phyloP scores from a whole-genome alignment of 192 early-diverging fungal species.

The Gamsiella multidivaricata region DNA sequence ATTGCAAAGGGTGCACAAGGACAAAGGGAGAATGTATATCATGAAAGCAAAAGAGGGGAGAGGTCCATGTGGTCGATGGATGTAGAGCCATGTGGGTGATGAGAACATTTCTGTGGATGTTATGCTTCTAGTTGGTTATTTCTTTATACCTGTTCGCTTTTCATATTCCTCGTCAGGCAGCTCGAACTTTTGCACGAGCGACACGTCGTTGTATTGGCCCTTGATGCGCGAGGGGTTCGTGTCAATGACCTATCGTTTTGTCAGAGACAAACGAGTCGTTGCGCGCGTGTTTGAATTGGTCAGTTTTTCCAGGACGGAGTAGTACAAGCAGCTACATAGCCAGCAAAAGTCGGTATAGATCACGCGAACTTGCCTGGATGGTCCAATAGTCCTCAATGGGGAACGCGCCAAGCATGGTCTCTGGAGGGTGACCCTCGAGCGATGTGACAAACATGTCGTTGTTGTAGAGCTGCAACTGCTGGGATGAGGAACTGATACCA shows the following conservation, averaged over 20 bases:
- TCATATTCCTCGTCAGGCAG: conserved; percentile 91
- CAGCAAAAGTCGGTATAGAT: too few relatives aligned
- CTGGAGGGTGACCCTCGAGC: conserved; percentile 63
- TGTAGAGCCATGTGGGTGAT: background rate
- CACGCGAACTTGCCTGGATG: conserved; percentile 66
- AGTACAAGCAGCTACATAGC: background rate
- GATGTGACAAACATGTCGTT: conserved; percentile 61
- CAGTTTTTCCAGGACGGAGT: background rate
- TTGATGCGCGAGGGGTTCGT: conserved; percentile 70
- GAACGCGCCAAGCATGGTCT: conserved; percentile 86
- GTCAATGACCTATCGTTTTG: conserved; percentile 76
- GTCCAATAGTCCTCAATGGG: conserved; percentile 86
- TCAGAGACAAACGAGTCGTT: too few relatives aligned
- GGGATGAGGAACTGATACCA: conserved; percentile 79
- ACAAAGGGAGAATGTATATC: background rate
- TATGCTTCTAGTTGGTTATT: background rate
- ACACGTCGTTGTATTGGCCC: conserved; percentile 87
- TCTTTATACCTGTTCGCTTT: conserved; percentile 69
- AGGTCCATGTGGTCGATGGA: background rate
- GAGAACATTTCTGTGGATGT: background rate
- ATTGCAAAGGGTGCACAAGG: background rate
- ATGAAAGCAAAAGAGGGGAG: background rate
- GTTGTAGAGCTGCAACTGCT: conserved; percentile 72
- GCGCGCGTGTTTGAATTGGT: too few relatives aligned
- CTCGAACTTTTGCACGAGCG: conserved; percentile 94